Percentiles rank a stretch among this genome's conserved stretches.
These are phyloP conservation scores for Pinus tabuliformis DNA, from an alignment of 75 land plant genomes.

Conservation along the genomic window DNA sequence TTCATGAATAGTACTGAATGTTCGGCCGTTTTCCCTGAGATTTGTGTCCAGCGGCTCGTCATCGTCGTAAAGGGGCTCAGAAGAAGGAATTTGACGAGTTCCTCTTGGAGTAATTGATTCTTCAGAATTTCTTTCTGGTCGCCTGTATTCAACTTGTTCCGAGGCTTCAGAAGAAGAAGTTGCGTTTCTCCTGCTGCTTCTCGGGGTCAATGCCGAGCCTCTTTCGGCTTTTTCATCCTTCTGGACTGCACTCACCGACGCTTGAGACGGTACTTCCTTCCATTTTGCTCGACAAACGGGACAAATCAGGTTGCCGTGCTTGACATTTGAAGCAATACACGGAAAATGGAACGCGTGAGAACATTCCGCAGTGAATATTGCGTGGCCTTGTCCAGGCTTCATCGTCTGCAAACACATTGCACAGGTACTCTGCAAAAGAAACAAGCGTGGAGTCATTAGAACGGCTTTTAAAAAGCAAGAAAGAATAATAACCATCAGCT, in stretches of 20 bases:
- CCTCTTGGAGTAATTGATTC: slow-evolving; percentile 4
- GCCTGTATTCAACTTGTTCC: not conserved
- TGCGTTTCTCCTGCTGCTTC: not conserved
- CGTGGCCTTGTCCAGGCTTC: slow-evolving; percentile 66
- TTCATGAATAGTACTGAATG: slow-evolving; percentile 7
- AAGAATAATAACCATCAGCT: not conserved
- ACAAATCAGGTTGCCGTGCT: slow-evolving; percentile 47
- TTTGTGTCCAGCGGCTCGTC: slow-evolving; percentile 26
- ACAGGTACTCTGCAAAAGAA: slow-evolving; percentile 57
- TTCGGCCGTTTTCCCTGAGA: not conserved
- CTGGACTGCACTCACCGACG: not conserved
- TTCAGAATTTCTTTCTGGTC: not conserved
- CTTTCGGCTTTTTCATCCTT: not conserved
- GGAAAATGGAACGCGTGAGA: slow-evolving; percentile 84
- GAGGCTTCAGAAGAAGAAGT: not conserved
- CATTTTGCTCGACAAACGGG: slow-evolving; percentile 72
- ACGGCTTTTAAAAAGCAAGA: not conserved
- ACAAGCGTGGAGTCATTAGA: not conserved
- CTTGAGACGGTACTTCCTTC: slow-evolving; percentile 71
- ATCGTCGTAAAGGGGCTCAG: slow-evolving; percentile 20
- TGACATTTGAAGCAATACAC: slow-evolving; percentile 69
- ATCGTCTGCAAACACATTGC: slow-evolving; percentile 68
- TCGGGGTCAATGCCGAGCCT: not conserved
- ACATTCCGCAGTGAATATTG: slow-evolving; percentile 93
- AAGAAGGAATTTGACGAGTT: not conserved